These are phyloP conservation scores for Cubamyces sp. DNA, from an alignment of 768 basidiomycete genomes.

Conservation along the genomic window DNA sequence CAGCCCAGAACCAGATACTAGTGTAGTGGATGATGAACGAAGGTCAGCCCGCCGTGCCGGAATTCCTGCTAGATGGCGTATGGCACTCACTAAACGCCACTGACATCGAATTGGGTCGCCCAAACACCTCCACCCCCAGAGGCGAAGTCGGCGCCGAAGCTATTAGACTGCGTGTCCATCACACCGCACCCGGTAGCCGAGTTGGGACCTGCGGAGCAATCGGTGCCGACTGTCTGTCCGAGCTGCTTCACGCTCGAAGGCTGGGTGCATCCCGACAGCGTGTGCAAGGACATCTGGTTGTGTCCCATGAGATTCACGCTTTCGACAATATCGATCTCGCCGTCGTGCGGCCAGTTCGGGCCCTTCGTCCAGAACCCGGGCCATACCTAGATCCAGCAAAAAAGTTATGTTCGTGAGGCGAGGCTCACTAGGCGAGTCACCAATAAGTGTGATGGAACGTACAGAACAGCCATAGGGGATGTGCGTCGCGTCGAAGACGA, in stretches of 20 bases:
- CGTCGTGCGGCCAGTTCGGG: conserved; percentile 42
- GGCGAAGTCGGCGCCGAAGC: conserved; percentile 47
- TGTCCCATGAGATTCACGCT: conserved; percentile 51
- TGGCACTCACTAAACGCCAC: conserved; percentile 49
- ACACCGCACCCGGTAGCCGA: conserved; percentile 25
- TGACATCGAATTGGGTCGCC: conserved; percentile 67
- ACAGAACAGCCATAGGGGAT: conserved; percentile 62
- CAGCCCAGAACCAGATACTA: conserved; percentile 55
- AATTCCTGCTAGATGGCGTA: conserved; percentile 46
- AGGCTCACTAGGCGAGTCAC: background rate
- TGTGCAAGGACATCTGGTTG: conserved; percentile 65
- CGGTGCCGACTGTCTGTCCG: conserved; percentile 33
- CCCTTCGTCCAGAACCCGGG: conserved; percentile 35
- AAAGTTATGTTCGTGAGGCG: background rate
- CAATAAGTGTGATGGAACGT: conserved; percentile 24
- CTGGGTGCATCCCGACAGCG: conserved; percentile 41
- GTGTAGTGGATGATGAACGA: too few relatives aligned
- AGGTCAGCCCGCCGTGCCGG: conserved; percentile 23
- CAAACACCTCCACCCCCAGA: conserved; percentile 61
- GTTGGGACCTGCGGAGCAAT: conserved; percentile 35
- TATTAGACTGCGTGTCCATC: conserved; percentile 39
- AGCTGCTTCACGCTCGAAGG: conserved; percentile 37
- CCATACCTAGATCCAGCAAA: conserved; percentile 25
- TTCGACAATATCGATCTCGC: conserved; percentile 49
- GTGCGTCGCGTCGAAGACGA: conserved; percentile 49